These are phyloP conservation scores for Turritis glabra DNA, from an alignment of 345 rosid genomes.

Conservation along the genomic window DNA sequence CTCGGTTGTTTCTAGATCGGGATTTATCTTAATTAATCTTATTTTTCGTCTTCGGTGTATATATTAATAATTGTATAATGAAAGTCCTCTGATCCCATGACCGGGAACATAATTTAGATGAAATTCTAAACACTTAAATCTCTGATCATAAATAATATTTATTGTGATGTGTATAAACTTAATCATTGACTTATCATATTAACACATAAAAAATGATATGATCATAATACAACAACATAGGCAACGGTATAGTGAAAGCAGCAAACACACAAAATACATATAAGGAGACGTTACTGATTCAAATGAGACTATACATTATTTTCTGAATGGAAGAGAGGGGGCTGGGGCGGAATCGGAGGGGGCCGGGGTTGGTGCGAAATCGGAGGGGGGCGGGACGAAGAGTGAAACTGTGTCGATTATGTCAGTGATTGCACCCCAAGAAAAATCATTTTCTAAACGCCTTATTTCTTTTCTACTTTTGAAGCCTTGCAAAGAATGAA, in stretches of 20 bases:
- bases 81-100: no score
- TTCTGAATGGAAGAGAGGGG: neutral
- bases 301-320: neutral
- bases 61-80: no score
- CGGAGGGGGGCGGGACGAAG: neutral
- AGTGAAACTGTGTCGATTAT: neutral
- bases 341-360: neutral
- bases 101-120: no score
- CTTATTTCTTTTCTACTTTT: neutral
- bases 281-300: neutral
- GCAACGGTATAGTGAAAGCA: neutral
- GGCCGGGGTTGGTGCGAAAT: neutral
- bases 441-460: neutral
- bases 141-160: neutral
- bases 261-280: neutral
- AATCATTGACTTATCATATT: neutral
- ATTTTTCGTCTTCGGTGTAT: no score
- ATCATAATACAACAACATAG: neutral
- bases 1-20: no score
- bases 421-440: constrained; percentile 14
- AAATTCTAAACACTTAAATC: neutral
- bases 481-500: neutral
- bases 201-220: neutral
- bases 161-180: neutral
- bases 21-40: no score